Conservation (phyloP, 2,329 filamentous ascomycete genomes). For the Aspergillus eucalypticola region DNA sequence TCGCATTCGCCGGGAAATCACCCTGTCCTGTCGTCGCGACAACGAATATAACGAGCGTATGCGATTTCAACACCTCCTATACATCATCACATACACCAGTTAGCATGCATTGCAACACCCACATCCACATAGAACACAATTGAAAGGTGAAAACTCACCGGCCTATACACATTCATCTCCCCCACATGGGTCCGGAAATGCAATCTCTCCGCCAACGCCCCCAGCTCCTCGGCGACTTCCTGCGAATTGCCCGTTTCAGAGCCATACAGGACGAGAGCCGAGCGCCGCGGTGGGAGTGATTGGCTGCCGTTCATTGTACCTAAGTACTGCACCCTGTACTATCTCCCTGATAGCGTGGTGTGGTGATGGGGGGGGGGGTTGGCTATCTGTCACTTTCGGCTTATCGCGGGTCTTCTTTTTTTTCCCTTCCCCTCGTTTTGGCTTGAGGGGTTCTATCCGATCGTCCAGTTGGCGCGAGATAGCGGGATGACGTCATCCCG, state of each 20-base stretch:
- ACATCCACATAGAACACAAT: too few relatives aligned
- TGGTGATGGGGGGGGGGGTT: not conserved
- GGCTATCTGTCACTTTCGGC: not conserved
- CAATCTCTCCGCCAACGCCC: slow-evolving; percentile 70
- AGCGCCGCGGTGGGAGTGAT: slow-evolving; percentile 33
- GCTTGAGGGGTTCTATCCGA: not conserved
- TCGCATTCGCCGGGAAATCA: slow-evolving; percentile 82
- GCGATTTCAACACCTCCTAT: slow-evolving; percentile 38
- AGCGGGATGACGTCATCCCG: slow-evolving; percentile 33
- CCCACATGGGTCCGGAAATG: slow-evolving; percentile 74
- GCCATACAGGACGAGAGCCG: slow-evolving; percentile 78
- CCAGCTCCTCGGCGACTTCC: slow-evolving; percentile 85
- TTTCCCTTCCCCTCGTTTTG: not conserved
- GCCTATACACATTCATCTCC: slow-evolving; percentile 73
- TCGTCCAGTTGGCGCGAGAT: slow-evolving; percentile 16
- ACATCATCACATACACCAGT: too few relatives aligned
- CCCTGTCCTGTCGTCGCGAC: slow-evolving; percentile 94
- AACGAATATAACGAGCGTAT: slow-evolving; percentile 63
- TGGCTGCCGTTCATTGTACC: slow-evolving; percentile 26
- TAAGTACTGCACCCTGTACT: too few relatives aligned
- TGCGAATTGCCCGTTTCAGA: slow-evolving; percentile 95
- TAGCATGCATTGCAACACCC: too few relatives aligned
- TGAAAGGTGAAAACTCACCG: slow-evolving; percentile 52
- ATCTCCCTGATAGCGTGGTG: slow-evolving; percentile 1
- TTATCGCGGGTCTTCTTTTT: not conserved